Percentiles rank a stretch among this genome's conserved stretches.
phyloP scores from a whole-genome alignment of 305 asterid species.

The Solanum hybrid region DNA sequence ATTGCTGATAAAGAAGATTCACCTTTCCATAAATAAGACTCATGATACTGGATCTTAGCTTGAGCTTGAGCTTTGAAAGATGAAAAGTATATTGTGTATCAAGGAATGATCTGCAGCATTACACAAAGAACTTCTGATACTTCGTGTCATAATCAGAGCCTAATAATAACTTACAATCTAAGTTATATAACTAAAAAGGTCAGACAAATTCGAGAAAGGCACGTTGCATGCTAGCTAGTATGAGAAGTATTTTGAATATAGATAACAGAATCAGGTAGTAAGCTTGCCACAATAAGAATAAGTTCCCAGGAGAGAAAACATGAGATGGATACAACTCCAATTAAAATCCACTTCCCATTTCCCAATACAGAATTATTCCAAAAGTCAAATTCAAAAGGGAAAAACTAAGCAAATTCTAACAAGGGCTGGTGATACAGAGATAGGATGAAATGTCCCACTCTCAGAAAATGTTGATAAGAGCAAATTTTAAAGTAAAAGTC shows the following conservation, averaged over 20 bases:
- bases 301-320: neutral
- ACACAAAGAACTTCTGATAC: neutral
- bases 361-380: neutral
- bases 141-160: neutral
- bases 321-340: neutral
- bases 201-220: neutral
- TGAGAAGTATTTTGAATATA: neutral
- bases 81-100: conserved; percentile 86
- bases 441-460: neutral
- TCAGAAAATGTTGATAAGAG: neutral
- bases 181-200: neutral
- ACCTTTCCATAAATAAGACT: conserved; percentile 84
- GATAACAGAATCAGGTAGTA: neutral
- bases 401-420: neutral
- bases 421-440: neutral
- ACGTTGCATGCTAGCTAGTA: neutral
- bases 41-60: conserved; percentile 85
- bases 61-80: conserved; percentile 77
- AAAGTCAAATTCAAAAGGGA: neutral
- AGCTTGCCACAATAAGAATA: neutral
- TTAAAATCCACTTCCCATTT: neutral
- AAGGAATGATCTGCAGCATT: conserved; percentile 78
- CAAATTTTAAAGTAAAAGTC: neutral
- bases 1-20: conserved; percentile 7
- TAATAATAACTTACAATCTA: neutral